phyloP scores from a whole-genome alignment of 2,329 filamentous ascomycete genomes.

The Ascochyta koolunga region DNA sequence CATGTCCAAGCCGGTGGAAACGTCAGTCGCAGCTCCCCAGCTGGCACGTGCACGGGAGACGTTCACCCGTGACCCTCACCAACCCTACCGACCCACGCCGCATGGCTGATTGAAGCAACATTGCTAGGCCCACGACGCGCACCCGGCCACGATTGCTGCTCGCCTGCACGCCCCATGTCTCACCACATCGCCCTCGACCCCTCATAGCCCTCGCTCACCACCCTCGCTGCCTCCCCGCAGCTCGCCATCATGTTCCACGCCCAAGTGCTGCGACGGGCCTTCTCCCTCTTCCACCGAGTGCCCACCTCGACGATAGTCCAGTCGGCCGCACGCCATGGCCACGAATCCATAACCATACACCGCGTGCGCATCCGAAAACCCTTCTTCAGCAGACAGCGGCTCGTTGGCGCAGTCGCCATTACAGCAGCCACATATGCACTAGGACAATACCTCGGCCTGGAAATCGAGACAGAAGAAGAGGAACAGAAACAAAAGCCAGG shows the following conservation, averaged over 20 bases:
- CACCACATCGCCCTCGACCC: slow-evolving; percentile 10
- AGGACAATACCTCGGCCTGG: slow-evolving; percentile 30
- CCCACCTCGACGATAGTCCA: slow-evolving; percentile 31
- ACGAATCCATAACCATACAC: slow-evolving; percentile 42
- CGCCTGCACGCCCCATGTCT: slow-evolving; percentile 26
- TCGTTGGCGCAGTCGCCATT: slow-evolving; percentile 31
- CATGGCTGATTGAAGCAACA: neutral
- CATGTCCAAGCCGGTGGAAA: slow-evolving; percentile 6
- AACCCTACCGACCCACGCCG: slow-evolving; percentile 1
- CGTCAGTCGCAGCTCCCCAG: slow-evolving; percentile 7
- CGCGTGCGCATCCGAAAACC: slow-evolving; percentile 50
- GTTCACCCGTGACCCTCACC: neutral
- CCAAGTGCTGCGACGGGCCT: slow-evolving; percentile 45
- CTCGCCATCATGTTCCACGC: slow-evolving; percentile 46
- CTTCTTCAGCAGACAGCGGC: slow-evolving; percentile 32
- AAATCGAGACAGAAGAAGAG: slow-evolving; percentile 31
- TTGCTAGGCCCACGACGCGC: neutral
- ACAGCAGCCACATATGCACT: slow-evolving; percentile 27
- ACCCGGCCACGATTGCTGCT: neutral
- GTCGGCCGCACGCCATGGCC: slow-evolving; percentile 38
- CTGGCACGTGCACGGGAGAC: slow-evolving; percentile 3
- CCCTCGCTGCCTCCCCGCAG: slow-evolving; percentile 20
- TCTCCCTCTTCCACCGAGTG: slow-evolving; percentile 41
- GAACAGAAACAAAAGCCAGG: slow-evolving; percentile 1
- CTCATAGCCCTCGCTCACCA: slow-evolving; percentile 20